Percentiles rank a stretch among this genome's conserved stretches.
phyloP scores from a whole-genome alignment of 495 filamentous ascomycete genomes.

The Penicillium canariense region DNA sequence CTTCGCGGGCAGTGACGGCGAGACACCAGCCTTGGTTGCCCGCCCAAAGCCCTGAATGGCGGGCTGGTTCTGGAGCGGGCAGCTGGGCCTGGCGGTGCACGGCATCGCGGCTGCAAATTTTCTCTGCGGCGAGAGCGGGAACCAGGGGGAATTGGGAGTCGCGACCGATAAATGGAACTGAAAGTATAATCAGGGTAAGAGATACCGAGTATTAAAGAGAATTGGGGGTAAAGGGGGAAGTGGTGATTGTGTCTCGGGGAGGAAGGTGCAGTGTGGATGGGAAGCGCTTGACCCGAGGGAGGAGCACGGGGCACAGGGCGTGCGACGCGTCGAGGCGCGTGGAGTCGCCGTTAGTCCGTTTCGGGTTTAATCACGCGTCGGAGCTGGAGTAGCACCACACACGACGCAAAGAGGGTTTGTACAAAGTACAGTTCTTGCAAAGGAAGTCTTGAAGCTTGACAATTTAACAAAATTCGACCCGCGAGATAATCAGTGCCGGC shows the following conservation, averaged over 20 bases:
- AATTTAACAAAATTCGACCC: not conserved
- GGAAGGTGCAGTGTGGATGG: not conserved
- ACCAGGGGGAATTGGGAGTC: constrained; percentile 12
- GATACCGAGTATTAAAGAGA: constrained; percentile 16
- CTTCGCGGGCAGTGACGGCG: constrained; percentile 22
- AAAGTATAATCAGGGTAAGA: constrained; percentile 25
- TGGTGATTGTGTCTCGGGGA: not conserved
- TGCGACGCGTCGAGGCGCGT: constrained; percentile 23
- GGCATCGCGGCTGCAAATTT: constrained; percentile 38
- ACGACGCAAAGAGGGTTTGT: not conserved
- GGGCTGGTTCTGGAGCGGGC: constrained; percentile 34
- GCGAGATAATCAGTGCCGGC: not conserved
- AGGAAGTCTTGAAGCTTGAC: not conserved
- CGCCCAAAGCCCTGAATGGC: constrained; percentile 43
- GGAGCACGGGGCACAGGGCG: constrained; percentile 6
- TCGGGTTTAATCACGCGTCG: constrained; percentile 22
- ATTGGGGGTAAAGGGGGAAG: constrained; percentile 14
- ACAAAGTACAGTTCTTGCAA: not conserved
- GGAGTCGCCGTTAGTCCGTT: constrained; percentile 12
- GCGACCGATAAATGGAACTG: constrained; percentile 26
- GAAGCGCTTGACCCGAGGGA: not conserved
- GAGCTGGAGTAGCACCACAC: not conserved
- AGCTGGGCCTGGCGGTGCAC: constrained; percentile 30
- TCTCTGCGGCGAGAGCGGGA: constrained; percentile 10
- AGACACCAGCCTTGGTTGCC: constrained; percentile 42